phyloP scores from a whole-genome alignment of 1,139 yeast genomes.

The Kodamaea fungicola region DNA sequence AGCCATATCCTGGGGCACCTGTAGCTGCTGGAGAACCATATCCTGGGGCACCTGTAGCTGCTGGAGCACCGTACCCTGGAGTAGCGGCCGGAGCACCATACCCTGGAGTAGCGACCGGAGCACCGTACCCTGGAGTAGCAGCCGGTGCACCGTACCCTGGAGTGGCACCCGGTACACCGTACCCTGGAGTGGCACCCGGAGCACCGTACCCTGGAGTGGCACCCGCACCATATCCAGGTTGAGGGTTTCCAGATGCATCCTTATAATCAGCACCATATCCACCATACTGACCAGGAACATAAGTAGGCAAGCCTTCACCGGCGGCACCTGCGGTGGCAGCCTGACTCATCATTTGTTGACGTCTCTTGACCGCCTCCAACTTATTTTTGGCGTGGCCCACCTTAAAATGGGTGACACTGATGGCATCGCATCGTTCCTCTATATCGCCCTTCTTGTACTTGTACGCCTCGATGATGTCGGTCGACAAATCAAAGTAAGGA shows the following conservation, averaged over 20 bases:
- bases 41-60: constrained; percentile 19
- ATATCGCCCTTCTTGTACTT: constrained; percentile 80
- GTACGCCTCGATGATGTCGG: constrained; percentile 83
- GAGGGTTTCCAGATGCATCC: constrained; percentile 1
- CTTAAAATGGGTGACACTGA: constrained; percentile 85
- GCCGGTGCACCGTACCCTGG: constrained; percentile 14
- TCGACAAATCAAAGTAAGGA: constrained; percentile 83
- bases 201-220: constrained; percentile 22
- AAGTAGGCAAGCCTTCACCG: constrained; percentile 18
- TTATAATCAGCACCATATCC: constrained; percentile 17
- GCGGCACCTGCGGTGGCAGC: constrained; percentile 32
- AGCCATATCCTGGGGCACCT: constrained; percentile 14
- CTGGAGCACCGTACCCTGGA: constrained; percentile 12
- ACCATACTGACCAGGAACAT: constrained; percentile 22
- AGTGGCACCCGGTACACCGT: constrained; percentile 13
- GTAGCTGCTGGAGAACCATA: constrained; percentile 25
- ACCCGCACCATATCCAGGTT: constrained; percentile 8
- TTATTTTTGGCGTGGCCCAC: constrained; percentile 83
- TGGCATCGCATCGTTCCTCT: constrained; percentile 83
- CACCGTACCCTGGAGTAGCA: constrained; percentile 9
- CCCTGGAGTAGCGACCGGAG: constrained; percentile 18
- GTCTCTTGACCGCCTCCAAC: constrained; percentile 75
- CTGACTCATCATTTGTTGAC: constrained; percentile 53
- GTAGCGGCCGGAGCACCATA: constrained; percentile 12
- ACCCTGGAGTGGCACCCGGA: constrained; percentile 7